These are phyloP conservation scores for Typha latifolia DNA, from an alignment of 176 grass and related monocot genomes.

Conservation along the genomic window DNA sequence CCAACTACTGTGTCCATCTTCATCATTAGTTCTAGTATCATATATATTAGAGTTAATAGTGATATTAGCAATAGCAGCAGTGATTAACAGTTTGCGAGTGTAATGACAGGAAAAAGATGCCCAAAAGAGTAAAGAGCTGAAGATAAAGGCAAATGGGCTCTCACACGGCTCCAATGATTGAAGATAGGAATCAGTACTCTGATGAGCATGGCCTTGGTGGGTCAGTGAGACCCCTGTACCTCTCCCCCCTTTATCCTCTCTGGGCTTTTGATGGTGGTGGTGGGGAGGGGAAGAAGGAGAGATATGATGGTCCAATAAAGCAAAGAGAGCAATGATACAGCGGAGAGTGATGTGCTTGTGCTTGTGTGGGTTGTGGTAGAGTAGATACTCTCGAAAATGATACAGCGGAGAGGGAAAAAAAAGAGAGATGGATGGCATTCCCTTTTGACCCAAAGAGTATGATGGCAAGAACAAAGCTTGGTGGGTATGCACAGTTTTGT, in stretches of 20 bases:
- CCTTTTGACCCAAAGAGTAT: conserved; percentile 22
- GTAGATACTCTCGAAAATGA: conserved; percentile 6
- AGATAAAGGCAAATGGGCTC: no score
- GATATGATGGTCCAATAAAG: conserved; percentile 29
- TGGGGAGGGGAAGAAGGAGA: no score
- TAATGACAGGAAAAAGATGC: no score
- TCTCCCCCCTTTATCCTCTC: no score
- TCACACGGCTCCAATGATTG: no score
- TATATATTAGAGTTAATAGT: background rate
- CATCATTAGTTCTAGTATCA: background rate
- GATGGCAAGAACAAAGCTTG: conserved; percentile 11
- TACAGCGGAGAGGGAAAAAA: conserved; percentile 7
- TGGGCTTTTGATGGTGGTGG: no score
- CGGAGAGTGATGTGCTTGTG: no score
- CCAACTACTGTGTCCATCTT: background rate
- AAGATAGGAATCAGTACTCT: conserved; percentile 12
- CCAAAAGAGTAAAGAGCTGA: no score
- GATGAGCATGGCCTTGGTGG: conserved; percentile 11
- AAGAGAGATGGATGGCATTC: background rate
- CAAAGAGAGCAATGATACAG: background rate
- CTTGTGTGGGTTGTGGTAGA: no score
- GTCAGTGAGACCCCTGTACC: no score
- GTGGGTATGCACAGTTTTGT: background rate
- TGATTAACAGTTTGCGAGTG: no score
- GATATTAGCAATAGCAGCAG: no score